Evolutionary conservation across 2,329 filamentous ascomycete species (phyloP).

Genomic region (Sporothrix globosa): DNA sequence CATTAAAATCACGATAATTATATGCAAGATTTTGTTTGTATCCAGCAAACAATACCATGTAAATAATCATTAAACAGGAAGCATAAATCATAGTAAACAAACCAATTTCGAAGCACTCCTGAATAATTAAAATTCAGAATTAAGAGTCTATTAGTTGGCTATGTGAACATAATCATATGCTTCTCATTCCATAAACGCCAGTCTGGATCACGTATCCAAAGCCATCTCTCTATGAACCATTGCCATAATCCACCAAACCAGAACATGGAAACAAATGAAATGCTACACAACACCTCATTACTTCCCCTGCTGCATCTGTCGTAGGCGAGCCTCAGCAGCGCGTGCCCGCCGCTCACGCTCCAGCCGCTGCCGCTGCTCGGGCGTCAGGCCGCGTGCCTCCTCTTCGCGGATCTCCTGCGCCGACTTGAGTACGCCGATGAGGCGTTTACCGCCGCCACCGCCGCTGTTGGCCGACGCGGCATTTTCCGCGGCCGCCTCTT

Average conservation of each 20-base stretch:
- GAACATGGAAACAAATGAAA: background rate
- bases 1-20: too few relatives aligned
- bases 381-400: constrained; percentile 80
- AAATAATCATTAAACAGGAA: too few relatives aligned
- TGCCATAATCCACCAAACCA: background rate
- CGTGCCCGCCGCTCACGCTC: constrained; percentile 88
- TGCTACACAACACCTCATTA: background rate
- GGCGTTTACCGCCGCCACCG: constrained; percentile 47
- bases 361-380: constrained; percentile 80
- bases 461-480: constrained; percentile 34
- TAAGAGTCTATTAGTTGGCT: too few relatives aligned
- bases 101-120: too few relatives aligned
- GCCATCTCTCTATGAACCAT: background rate
- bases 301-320: constrained; percentile 41
- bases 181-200: background rate
- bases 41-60: too few relatives aligned
- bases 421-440: constrained; percentile 67
- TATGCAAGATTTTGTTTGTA: too few relatives aligned
- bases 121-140: too few relatives aligned
- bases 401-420: constrained; percentile 81
- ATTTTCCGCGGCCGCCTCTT: constrained; percentile 62
- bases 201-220: background rate
- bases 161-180: background rate
- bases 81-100: background rate
- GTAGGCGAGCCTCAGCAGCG: constrained; percentile 86